Conservation (phyloP, 2,329 filamentous ascomycete genomes). For the Rhinocladiella mackenziei region DNA sequence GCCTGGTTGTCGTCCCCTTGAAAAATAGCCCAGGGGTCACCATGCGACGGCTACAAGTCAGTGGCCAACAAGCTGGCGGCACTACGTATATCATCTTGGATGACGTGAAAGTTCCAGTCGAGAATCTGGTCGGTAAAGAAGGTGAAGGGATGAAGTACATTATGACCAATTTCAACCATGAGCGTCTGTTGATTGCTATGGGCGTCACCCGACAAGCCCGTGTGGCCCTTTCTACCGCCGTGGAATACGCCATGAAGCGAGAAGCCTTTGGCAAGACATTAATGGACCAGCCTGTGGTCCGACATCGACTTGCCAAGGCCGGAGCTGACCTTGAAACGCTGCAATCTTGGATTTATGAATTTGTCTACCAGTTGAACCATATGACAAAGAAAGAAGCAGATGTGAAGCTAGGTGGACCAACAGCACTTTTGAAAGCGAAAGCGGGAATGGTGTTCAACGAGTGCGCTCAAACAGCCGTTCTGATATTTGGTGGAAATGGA, state of each 20-base stretch:
- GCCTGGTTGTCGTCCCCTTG: conserved; percentile 64
- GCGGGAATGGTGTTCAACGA: conserved; percentile 67
- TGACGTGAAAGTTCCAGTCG: conserved; percentile 66
- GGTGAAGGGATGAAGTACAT: conserved; percentile 69
- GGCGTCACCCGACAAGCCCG: conserved; percentile 59
- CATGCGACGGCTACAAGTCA: conserved; percentile 63
- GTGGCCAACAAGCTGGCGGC: conserved; percentile 60
- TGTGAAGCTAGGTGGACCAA: conserved; percentile 62
- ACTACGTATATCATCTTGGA: conserved; percentile 74
- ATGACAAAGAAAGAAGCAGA: conserved; percentile 49
- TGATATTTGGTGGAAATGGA: conserved; percentile 73
- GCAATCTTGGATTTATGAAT: conserved; percentile 60
- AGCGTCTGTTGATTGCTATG: conserved; percentile 64
- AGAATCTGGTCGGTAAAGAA: conserved; percentile 66
- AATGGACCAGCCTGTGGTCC: conserved; percentile 70
- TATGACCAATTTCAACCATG: conserved; percentile 79
- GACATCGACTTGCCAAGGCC: conserved; percentile 67
- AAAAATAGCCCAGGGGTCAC: conserved; percentile 61
- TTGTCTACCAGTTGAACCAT: conserved; percentile 49
- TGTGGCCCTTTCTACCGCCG: conserved; percentile 57
- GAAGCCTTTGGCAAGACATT: conserved; percentile 66
- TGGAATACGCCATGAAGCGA: conserved; percentile 61
- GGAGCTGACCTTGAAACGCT: conserved; percentile 65
- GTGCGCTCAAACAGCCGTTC: conserved; percentile 63
- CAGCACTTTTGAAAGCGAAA: conserved; percentile 68